These are phyloP conservation scores for Populus tomentosa DNA, from an alignment of 441 rosid species.

Conservation along the genomic window DNA sequence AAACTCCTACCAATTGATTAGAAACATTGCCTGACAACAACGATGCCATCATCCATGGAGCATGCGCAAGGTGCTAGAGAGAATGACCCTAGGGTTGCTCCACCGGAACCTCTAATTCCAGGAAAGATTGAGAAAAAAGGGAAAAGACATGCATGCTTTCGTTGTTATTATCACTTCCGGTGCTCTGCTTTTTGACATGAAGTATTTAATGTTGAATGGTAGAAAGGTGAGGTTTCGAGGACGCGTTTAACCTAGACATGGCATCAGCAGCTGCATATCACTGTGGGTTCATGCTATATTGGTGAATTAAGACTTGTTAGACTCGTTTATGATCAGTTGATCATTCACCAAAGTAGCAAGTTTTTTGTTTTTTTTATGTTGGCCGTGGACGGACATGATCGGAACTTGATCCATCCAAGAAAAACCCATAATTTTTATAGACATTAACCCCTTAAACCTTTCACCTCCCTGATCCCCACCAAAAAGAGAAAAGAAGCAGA, in stretches of 20 bases:
- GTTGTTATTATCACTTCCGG: neutral
- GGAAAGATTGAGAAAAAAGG: neutral
- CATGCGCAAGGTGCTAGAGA: slow-evolving; percentile 33
- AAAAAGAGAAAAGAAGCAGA: too few relatives aligned
- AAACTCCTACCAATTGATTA: slow-evolving; percentile 15
- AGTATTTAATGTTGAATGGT: too few relatives aligned
- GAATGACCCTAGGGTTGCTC: neutral
- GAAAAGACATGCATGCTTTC: neutral
- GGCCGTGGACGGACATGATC: neutral
- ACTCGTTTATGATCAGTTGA: neutral
- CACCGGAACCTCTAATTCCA: neutral
- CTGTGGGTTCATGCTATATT: too few relatives aligned
- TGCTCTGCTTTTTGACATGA: neutral
- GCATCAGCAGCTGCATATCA: too few relatives aligned
- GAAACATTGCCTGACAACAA: slow-evolving; percentile 29
- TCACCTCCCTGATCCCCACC: too few relatives aligned
- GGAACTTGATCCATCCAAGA: neutral
- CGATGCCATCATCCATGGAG: slow-evolving; percentile 30
- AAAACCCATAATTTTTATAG: too few relatives aligned
- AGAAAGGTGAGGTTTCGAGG: too few relatives aligned
- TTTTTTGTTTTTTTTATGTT: neutral
- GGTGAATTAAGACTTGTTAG: too few relatives aligned
- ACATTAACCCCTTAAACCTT: too few relatives aligned
- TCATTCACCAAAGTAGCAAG: too few relatives aligned
- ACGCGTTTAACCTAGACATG: too few relatives aligned